Evolutionary conservation across 257 asterid genomes (phyloP), one percentile per base, ranked within the genome.

Genomic region (Plantago major): DNA sequence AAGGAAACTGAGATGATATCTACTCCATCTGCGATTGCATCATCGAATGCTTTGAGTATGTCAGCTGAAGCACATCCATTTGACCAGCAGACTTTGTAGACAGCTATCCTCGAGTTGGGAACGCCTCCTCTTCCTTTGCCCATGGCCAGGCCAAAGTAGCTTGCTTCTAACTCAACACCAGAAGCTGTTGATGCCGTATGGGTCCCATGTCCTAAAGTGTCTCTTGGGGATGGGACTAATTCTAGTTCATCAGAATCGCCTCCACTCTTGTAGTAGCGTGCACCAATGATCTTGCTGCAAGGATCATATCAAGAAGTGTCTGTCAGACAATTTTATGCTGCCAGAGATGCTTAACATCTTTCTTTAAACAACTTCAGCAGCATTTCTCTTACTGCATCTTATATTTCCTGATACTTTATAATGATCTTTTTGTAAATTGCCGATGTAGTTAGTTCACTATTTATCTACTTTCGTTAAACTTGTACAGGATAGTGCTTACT

Each of bases 11-110:
- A 83, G 42, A 86, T 79, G 45, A 86, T 67, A 64, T 86, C 88
- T 26, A 86, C 95, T 30, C 91, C 87, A 48, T 86, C 95, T 0
- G 91, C 89, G 10, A 86, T 86, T 30, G 89, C 91, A 69, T 85
- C 91, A 55, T 86, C 91, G 19, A 86, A 86, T 33, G 87, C 95
- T 66, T 80, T 81, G 12, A 86, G 82, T 51, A 83, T 78, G 57
- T 83, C 85, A 1, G 93, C 80, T 12, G 58, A 60, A 42, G 65
- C 58, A 46, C 82, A 78, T 1, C 84, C 88, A 11, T 16, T 48
- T 3, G 67, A 13, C 89, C 87, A 84, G 48, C 93, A 79, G 9
- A 77, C 82, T 67, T 84, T 81, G 78, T 84, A 81, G 9, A 73
- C 69, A 1, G 86, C 88, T 14, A 81, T 71, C 14, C 88, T 78